phyloP scores from a whole-genome alignment of 129 eudicot species.

The Gnaphalium uliginosum region DNA sequence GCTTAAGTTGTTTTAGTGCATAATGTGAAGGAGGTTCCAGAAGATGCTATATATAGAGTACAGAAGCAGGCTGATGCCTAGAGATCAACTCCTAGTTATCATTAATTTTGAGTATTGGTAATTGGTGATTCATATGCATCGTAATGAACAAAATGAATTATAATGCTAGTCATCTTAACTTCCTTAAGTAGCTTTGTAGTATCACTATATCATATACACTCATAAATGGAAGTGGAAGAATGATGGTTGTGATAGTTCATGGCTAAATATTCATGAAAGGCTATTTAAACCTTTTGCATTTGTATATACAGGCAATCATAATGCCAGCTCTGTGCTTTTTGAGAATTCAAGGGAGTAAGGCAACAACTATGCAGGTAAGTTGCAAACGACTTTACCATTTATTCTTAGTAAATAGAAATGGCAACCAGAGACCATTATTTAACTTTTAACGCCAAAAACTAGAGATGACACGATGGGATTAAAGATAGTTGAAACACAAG shows the following conservation, averaged over 20 bases:
- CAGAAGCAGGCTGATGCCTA: too few species aligned
- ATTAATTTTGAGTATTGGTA: background rate
- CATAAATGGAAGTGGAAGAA: background rate
- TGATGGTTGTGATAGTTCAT: background rate
- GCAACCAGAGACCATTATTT: background rate
- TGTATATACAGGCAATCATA: constrained; percentile 56
- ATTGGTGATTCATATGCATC: background rate
- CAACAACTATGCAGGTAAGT: constrained; percentile 77
- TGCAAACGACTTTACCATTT: background rate
- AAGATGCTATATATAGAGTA: too few species aligned
- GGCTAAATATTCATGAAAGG: background rate
- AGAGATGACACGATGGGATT: background rate
- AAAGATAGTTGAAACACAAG: background rate
- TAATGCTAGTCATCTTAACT: background rate
- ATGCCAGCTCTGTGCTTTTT: constrained; percentile 79
- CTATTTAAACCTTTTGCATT: background rate
- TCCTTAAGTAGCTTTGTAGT: background rate
- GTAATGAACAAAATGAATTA: background rate
- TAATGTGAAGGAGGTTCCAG: too few species aligned
- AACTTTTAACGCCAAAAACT: background rate
- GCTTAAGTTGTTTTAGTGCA: background rate
- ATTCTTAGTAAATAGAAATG: background rate
- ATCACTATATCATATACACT: background rate
- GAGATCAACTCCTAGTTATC: background rate
- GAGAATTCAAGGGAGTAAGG: constrained; percentile 60